Evolutionary conservation across 2,329 filamentous ascomycete species (phyloP).

Genomic region (Fusarium guadeloupense): DNA sequence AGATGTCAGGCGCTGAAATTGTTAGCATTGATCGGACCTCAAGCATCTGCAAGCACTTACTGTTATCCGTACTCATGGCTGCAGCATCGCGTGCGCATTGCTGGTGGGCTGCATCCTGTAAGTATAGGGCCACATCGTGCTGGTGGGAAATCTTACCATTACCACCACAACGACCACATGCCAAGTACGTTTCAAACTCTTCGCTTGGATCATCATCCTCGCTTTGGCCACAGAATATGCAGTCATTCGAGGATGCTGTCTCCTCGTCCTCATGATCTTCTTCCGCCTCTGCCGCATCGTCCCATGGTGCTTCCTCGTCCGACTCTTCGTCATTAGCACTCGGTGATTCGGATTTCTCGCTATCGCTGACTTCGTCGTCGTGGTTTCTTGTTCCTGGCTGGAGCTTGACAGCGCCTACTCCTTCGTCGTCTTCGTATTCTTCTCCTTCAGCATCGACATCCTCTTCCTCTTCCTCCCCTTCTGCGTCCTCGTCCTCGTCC

Average conservation of each 20-base stretch:
- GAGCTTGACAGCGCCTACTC: slow-evolving; percentile 66
- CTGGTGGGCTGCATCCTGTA: slow-evolving; percentile 77
- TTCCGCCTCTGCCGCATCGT: slow-evolving; percentile 66
- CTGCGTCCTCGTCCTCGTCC: slow-evolving; percentile 38
- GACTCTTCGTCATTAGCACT: slow-evolving; percentile 65
- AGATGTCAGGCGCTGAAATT: slow-evolving; percentile 52
- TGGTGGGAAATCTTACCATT: slow-evolving; percentile 70
- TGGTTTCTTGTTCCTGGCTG: slow-evolving; percentile 58
- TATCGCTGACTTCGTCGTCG: slow-evolving; percentile 61
- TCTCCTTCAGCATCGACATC: slow-evolving; percentile 44
- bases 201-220: slow-evolving; percentile 85
- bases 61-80: slow-evolving; percentile 48
- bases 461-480: slow-evolving; percentile 54
- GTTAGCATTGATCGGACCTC: slow-evolving; percentile 14
- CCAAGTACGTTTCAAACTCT: slow-evolving; percentile 81
- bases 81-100: slow-evolving; percentile 82
- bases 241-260: slow-evolving; percentile 55
- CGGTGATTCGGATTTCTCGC: slow-evolving; percentile 57
- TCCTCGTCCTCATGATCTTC: slow-evolving; percentile 63
- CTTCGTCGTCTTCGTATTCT: slow-evolving; percentile 60
- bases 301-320: slow-evolving; percentile 54
- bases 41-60: slow-evolving; percentile 34
- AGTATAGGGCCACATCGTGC: slow-evolving; percentile 43
- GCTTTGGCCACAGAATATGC: slow-evolving; percentile 82
- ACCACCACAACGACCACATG: slow-evolving; percentile 81